Conservation (phyloP, 805 yeast genomes). For the Jamesozyma spencerorum region DNA sequence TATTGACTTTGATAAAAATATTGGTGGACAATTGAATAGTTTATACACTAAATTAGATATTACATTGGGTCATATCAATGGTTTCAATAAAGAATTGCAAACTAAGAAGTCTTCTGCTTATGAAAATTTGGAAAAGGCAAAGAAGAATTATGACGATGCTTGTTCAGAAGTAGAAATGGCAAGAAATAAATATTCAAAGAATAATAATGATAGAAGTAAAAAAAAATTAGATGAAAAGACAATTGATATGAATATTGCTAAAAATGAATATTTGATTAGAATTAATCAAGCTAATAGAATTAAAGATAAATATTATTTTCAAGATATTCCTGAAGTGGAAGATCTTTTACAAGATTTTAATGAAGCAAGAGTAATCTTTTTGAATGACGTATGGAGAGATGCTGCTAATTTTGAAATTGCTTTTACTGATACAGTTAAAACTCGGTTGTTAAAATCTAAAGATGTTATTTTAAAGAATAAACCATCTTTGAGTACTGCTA, state of each 20-base stretch:
- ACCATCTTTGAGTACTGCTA: constrained; percentile 69
- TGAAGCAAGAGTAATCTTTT: constrained; percentile 62
- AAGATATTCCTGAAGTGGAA: constrained; percentile 83
- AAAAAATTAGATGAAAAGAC: constrained; percentile 51
- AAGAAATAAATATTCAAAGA: constrained; percentile 62
- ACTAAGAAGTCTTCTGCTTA: constrained; percentile 31
- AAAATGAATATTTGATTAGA: constrained; percentile 71
- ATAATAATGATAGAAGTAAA: constrained; percentile 41
- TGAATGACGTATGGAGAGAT: constrained; percentile 58
- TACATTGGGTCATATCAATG: constrained; percentile 46
- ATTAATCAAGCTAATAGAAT: constrained; percentile 80
- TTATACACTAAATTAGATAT: constrained; percentile 45
- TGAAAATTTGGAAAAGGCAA: constrained; percentile 32
- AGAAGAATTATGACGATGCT: constrained; percentile 67
- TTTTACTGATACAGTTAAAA: constrained; percentile 35
- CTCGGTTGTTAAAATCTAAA: constrained; percentile 42
- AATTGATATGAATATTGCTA: constrained; percentile 76
- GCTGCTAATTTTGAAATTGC: constrained; percentile 56
- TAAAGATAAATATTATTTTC: constrained; percentile 87
- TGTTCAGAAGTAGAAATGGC: constrained; percentile 76
- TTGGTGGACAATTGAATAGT: constrained; percentile 51
- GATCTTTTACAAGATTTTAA: constrained; percentile 79
- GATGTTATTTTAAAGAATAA: constrained; percentile 56
- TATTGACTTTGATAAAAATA: constrained; percentile 47
- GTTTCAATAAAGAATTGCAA: constrained; percentile 50